Base-by-base conservation (phyloP, 306 rosid genomes). In the Quercus ilex region DNA sequence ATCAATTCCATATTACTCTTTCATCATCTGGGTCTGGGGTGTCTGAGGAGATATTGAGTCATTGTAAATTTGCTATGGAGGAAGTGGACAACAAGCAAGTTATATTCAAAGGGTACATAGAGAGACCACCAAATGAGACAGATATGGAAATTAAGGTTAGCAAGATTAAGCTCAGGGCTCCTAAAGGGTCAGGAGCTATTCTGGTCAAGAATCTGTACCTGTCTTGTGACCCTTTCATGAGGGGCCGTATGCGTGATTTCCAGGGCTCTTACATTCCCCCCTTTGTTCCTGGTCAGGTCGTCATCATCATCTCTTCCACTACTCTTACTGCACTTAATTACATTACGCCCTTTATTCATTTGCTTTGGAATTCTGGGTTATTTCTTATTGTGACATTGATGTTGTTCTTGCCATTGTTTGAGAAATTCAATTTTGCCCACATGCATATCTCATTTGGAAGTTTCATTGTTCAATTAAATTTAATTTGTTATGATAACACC, bases 171-270 rank as follows among this genome's bases (percentile, higher is more conserved):
- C 81, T 87, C 55, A 21, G 78, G 76, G 85, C 84, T 69, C 83
- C 85, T 10, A 69, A 78, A 57, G 83, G 84, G 5, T 83, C 85
- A 2, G 87, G 84, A 46, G 74, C 52, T 20, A n/a, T 87, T 51
- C 78, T 85, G 9, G 89, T 88, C 23, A 85, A 85, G 80, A 88
- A 88, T 80, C 89, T 85, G 35, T 88, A 83, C 78, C 87, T 88
- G 55, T 88, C 91, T 57, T 85, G 91, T 53, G 91, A 88, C 26
- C 89, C 91, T 69, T 88, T 78, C 49, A 83, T 88, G 89, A 79
- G 89, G 55, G 91, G 91, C 25, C 91, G 89, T 78, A 88, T 88
- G 91, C 85, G 87, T 15, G 80, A 88, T 74, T 83, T 72, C 28
- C 78, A 31, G 57, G 91, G 55, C 25, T 88, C 91, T 15, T 83